Evolutionary conservation across 2,329 filamentous ascomycete genomes (phyloP).

Genomic region (Xylaria sp.): DNA sequence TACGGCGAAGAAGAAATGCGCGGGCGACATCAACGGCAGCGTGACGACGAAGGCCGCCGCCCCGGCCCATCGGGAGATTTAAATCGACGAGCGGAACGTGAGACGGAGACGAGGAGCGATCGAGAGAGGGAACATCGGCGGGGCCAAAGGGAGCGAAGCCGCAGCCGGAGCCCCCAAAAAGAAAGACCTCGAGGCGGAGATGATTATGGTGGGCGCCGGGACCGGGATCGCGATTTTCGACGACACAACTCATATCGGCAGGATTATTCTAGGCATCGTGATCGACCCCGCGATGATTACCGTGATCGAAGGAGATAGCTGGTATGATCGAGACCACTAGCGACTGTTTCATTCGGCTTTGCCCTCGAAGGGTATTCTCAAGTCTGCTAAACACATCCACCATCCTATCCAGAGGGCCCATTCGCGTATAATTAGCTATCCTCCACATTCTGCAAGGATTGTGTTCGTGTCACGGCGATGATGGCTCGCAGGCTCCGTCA

Average conservation of each 20-base stretch:
- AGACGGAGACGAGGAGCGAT: conserved; percentile 28
- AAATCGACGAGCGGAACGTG: conserved; percentile 28
- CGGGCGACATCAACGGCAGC: conserved; percentile 59
- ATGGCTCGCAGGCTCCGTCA: neutral
- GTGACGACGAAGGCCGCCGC: conserved; percentile 49
- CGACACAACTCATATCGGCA: conserved; percentile 43
- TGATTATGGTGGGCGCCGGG: conserved; percentile 37
- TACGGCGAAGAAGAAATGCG: conserved; percentile 79
- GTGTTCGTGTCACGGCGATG: conserved; percentile 13
- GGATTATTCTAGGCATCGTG: conserved; percentile 41
- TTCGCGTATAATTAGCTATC: conserved; percentile 4
- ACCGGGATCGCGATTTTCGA: conserved; percentile 42
- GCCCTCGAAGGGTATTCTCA: neutral
- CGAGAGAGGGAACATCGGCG: conserved; percentile 44
- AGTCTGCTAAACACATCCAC: neutral
- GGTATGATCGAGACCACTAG: neutral
- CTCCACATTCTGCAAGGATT: conserved; percentile 19
- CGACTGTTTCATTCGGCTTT: neutral
- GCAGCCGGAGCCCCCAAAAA: conserved; percentile 50
- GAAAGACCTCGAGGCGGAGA: conserved; percentile 38
- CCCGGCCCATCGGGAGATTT: conserved; percentile 40
- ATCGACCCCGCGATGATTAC: conserved; percentile 38
- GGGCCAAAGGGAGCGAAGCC: conserved; percentile 40
- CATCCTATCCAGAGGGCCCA: neutral
- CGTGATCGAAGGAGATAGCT: conserved; percentile 44